Base-by-base conservation (phyloP, 2,329 filamentous ascomycete genomes). In the Fusarium dlaminii region DNA sequence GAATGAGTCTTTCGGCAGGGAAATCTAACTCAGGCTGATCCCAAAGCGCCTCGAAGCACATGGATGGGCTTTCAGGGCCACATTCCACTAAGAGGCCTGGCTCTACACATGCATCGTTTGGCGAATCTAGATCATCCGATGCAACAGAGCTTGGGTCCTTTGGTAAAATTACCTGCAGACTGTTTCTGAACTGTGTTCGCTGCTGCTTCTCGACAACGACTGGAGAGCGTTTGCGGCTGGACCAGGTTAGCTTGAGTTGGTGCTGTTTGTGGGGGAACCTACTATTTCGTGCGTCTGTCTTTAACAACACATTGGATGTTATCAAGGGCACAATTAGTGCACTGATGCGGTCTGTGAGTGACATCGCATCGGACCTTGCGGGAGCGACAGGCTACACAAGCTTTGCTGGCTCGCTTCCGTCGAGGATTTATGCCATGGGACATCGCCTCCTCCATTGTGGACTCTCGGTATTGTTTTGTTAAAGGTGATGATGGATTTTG, bases 331-430 rank as follows among this genome's bases (percentile, higher is more conserved):
- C 69, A 72, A 22, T 72, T 72, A 5, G 69, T 72, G 52, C 69
- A 72, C 22, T 58, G 66, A 24, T 60, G 52, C 3, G 60, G 46
- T 34, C 66, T 67, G 14, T 66, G 52, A 22, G 68, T 63, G 17
- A 72, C 69, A 52, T 72, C 69, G 45, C 66, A 72, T 13, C 69
- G 69, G 2, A 72, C 69, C 18, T 72, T 72, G n/a, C 66, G 48
- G 0, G 69, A 40, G 37, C 61, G 69, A 29, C 69, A 72, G 8
- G 51, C 66, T 29, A 72, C 22, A 27, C 66, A 72, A 34, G 69
- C 69, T 32, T 66, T 69, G 29, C 66, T 58, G 11, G 69, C 69
- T 39, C 69, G 62, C 29, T 60, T 70, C 12, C 57, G 36, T 17
- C 27, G 27, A 20, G 57, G 8, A 18, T n/a, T 17, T 3, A 20